Evolutionary conservation across 306 rosid species (phyloP), one percentile per base, ranked within the genome.

Genomic region (Cicer chorassanicum): DNA sequence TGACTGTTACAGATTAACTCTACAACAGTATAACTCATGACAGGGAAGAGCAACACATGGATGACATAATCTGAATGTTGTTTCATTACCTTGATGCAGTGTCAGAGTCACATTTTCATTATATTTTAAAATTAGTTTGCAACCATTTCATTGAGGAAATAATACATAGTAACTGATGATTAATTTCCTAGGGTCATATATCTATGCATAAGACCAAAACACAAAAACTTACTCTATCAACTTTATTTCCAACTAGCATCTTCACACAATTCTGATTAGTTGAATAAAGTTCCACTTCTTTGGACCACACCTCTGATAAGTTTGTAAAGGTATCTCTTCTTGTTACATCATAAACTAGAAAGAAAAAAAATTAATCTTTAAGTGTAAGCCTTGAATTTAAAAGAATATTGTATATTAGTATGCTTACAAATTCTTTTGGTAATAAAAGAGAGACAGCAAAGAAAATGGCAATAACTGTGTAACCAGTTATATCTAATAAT

Each of bases 181-280:
- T 65, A 34, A 15, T 62, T 80, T 69, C 68, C 57, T 34, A 54
- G 66, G 19, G 12, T 74, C 65, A 51, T 13, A 74, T 59, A 63
- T 53, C 62, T 1, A 65, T 55, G 73, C 45, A 50, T 41, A 54
- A 72, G 42, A 73, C 11, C 24, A 68, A 68, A 50, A 76, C 19
- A 59, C 19, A 51, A 79, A 79, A 83, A 79, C 92, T 89, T 87
- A 95, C 99, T 59, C 85, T 85, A 69, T 95, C 99, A 79, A 95
- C 96, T 88, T 95, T 95, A 55, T 95, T 95, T 56, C 99, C 99
- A 36, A 95, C 97, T 34, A 95, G 96, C 83, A 95, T 80, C 90
- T 87, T 95, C 84, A 88, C 91, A 68, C 96, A 92, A 78, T 90
- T 80, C 83, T 92, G 87, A 83, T 89, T 90, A 44, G 93, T 90